phyloP scores from a whole-genome alignment of 2,329 filamentous ascomycete genomes.

The Drechslerella coelobrocha region DNA sequence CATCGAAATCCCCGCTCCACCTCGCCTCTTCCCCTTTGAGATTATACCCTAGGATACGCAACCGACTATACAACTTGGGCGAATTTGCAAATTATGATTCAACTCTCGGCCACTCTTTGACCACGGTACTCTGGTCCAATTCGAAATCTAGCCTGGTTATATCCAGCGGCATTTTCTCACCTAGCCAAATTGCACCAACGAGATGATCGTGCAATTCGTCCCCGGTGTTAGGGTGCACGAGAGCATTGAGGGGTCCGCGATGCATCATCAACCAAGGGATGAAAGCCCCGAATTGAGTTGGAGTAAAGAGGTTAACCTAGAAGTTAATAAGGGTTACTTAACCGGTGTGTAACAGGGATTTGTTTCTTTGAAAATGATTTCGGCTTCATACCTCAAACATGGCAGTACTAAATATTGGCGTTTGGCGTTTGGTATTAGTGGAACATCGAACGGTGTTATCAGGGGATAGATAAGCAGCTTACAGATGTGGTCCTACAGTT shows the following conservation, averaged over 20 bases:
- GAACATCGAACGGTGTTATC: slow-evolving; percentile 60
- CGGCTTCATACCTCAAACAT: slow-evolving; percentile 76
- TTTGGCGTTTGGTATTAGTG: not conserved
- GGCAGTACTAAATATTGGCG: slow-evolving; percentile 61
- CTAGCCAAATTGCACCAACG: slow-evolving; percentile 76
- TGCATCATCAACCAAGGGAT: slow-evolving; percentile 83
- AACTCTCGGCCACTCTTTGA: slow-evolving; percentile 24
- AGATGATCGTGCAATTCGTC: slow-evolving; percentile 66
- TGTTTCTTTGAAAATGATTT: not conserved
- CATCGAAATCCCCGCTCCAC: not conserved
- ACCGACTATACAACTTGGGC: not conserved
- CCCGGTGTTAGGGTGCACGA: slow-evolving; percentile 84
- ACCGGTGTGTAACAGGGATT: not conserved
- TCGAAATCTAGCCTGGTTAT: slow-evolving; percentile 60
- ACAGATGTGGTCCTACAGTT: slow-evolving; percentile 37
- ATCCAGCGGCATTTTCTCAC: slow-evolving; percentile 70
- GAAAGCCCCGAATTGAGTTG: slow-evolving; percentile 87
- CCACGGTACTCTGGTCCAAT: slow-evolving; percentile 55
- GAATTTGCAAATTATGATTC: not conserved
- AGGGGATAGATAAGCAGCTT: not conserved
- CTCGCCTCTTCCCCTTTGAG: not conserved
- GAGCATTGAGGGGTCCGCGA: slow-evolving; percentile 76
- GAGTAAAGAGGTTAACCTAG: slow-evolving; percentile 76
- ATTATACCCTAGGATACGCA: not conserved
- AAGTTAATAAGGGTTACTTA: not conserved